Base-by-base conservation (phyloP, 2,329 filamentous ascomycete species). In the Botrytis medusae region DNA sequence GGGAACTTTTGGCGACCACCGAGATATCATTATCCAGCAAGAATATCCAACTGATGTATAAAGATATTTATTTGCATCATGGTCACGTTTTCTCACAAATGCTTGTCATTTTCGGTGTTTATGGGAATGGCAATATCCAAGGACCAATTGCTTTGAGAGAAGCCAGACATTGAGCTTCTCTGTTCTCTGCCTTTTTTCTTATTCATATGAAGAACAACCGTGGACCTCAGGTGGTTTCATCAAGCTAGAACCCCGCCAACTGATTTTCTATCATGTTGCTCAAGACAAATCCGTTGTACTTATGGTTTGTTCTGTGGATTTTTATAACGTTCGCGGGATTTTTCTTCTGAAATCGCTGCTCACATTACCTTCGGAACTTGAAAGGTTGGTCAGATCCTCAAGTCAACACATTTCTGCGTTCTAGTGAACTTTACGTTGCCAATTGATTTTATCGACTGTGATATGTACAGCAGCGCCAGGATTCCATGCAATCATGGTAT, bases 1-100 rank as follows among this genome's bases (percentile, higher is more conserved):
- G 2, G 72, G 72, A 22, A 73, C 72, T n/a, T 73, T 73, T 65
- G 72, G 72, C 25, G 72, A 73, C 46, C 72, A 71, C 7, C 59
- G 72, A 44, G 72, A 73, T 34, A 51, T 25, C n/a, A 42, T 72
- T 54, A 72, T 73, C 32, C 57, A 60, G 20, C 72, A 73, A 57
- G 72, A 73, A 57, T 71, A 70, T 25, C 72, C 72, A 22, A 42
- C 44, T 25, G 72, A 46, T 32, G 22, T 37, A 37, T 73, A 54
- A 32, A 12, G 5, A 42, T 54, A 32, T 59, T 8, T 40, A 44
- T 40, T 32, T 48, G 16, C n/a, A 57, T 34, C 40, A 29, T n/a
- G 9, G 34, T 25, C 34, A 32, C n/a, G 18, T 32, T 37, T 42
- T 54, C 3, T 29, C 9, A 32, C 16, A 14, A 44, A 67, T 59